Conservation (phyloP, 2,329 filamentous ascomycete species). For the Aspergillus carbonarius region DNA sequence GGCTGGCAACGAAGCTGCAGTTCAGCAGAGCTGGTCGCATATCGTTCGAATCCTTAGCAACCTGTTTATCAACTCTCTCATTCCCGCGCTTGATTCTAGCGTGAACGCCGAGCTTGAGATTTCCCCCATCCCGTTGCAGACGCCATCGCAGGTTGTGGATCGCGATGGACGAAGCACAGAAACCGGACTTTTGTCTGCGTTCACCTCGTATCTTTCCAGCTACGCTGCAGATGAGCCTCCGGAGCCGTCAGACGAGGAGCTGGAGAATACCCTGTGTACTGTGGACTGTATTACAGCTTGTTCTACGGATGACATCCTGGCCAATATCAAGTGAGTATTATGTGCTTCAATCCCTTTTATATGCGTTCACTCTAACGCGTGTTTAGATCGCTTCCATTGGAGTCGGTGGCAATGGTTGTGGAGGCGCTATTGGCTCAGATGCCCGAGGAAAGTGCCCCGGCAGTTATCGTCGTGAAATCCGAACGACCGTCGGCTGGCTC, state of each 20-base stretch:
- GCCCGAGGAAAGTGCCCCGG: constrained; percentile 78
- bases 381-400: constrained; percentile 59
- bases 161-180: constrained; percentile 75
- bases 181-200: constrained; percentile 84
- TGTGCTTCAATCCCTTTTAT: constrained; percentile 7
- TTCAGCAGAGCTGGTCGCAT: constrained; percentile 61
- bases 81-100: constrained; percentile 72
- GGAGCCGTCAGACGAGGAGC: constrained; percentile 93
- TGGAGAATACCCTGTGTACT: constrained; percentile 91
- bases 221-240: constrained; percentile 97
- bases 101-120: constrained; percentile 68
- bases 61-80: constrained; percentile 91
- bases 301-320: constrained; percentile 76
- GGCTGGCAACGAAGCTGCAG: constrained; percentile 75
- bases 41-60: constrained; percentile 92
- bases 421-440: constrained; percentile 75
- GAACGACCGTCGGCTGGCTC: constrained; percentile 67
- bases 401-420: constrained; percentile 63
- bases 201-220: constrained; percentile 96
- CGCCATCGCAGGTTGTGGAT: constrained; percentile 89
- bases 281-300: constrained; percentile 93
- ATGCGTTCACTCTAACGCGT: constrained; percentile 18
- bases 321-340: constrained; percentile 71
- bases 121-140: constrained; percentile 81
- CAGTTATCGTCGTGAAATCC: constrained; percentile 87